These are phyloP conservation scores for Chaetothyriales sp. DNA, from an alignment of 2,329 filamentous ascomycete species.

Conservation along the genomic window DNA sequence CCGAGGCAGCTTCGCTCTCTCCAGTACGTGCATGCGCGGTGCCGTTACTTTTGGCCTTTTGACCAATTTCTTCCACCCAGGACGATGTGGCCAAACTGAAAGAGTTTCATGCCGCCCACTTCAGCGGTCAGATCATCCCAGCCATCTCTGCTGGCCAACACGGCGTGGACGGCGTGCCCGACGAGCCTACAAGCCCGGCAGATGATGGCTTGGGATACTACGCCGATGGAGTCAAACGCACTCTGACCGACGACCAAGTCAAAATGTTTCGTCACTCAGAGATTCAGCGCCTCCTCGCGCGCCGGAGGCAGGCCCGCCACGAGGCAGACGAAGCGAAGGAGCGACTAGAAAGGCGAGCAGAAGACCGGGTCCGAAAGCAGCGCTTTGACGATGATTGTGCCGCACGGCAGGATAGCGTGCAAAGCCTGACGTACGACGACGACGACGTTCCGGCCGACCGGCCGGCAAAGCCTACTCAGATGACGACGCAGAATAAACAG, in stretches of 20 bases:
- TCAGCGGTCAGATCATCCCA: conserved; percentile 10
- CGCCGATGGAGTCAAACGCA: conserved; percentile 71
- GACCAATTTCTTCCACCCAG: neutral
- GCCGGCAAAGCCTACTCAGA: neutral
- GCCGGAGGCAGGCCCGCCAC: conserved; percentile 21
- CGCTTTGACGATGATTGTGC: conserved; percentile 6
- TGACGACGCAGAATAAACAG: conserved; percentile 3
- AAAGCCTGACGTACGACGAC: conserved; percentile 14
- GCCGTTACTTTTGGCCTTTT: neutral
- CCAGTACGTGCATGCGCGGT: no score
- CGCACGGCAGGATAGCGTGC: neutral
- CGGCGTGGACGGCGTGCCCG: neutral
- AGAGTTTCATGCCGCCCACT: conserved; percentile 16
- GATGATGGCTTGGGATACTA: conserved; percentile 64
- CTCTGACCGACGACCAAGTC: conserved; percentile 82
- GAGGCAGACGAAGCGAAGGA: conserved; percentile 7
- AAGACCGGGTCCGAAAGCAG: neutral
- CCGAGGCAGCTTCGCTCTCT: no score
- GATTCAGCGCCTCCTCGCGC: conserved; percentile 55
- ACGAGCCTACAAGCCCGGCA: neutral
- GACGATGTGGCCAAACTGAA: conserved; percentile 4
- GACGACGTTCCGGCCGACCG: conserved; percentile 7
- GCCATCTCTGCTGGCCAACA: neutral
- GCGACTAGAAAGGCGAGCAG: neutral
- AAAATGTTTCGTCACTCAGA: conserved; percentile 83